Base-by-base conservation (phyloP, 257 asterid genomes). In the Gentiana straminea region DNA sequence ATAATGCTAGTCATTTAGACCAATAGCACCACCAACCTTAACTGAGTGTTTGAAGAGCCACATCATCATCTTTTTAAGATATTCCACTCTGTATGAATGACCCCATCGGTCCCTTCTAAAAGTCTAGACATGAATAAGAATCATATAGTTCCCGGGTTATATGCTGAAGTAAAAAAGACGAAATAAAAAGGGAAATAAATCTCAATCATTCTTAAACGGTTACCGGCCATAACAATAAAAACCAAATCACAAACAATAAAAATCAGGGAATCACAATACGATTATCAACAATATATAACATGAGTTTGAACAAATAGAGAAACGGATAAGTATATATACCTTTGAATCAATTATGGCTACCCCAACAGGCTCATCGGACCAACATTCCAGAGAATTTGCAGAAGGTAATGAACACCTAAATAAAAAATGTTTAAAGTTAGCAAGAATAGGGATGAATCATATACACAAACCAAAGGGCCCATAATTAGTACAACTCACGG, bases 301-400 rank as follows among this genome's bases (percentile, higher is more conserved):
- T 67, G 63, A 64, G 67, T 47, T 53, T 13, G 38, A 52, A 46
- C 67, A 41, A 41, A 54, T 72, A 70, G 70, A 37, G 51, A 69
- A 60, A 58, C 60, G 57, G 35, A 59, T 36, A 37, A 60, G 37
- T 64, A 58, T 61, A 38, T 67, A 61, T 87, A 88, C 99, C 70
- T 74, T 73, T 61, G 94, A 81, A 71, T 70, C 76, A 54, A 88
- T 55, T 61, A 87, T 92, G 72, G 86, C 91, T 64, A 86, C 90
- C 78, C 83, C 80, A 53, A 88, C 86, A 68, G 99, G 89, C 75
- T 92, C 99, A 63, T 95, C 99, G 63, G 85, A 79, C 97, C 99
- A 92, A 52, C 95, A 77, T 54, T 74, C 82, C 69, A 87, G 85
- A 15, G 99, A 92, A 66, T 75, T 74, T 43, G 73, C 58, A 9